These are phyloP conservation scores for Aureobasidium melanogenum DNA, from an alignment of 2,329 filamentous ascomycete genomes.

Conservation along the genomic window DNA sequence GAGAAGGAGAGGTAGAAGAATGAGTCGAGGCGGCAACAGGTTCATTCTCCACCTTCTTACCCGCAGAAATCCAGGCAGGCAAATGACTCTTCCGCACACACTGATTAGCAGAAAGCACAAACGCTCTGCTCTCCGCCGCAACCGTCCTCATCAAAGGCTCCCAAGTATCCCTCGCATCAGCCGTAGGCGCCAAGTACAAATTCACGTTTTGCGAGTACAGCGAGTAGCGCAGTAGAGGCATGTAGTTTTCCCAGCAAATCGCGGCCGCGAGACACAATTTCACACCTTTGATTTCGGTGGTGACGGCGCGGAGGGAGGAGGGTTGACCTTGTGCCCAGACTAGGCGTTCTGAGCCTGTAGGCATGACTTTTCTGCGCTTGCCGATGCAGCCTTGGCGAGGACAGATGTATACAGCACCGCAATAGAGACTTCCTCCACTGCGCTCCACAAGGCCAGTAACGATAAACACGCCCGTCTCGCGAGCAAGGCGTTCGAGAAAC, in stretches of 20 bases:
- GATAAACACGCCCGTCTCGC: constrained; percentile 71
- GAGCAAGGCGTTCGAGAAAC: constrained; percentile 64
- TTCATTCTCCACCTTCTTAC: background rate
- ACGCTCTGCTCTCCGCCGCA: constrained; percentile 71
- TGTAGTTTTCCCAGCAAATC: constrained; percentile 97
- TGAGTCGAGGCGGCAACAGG: background rate
- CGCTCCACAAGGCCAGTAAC: constrained; percentile 73
- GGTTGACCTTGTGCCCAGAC: constrained; percentile 85
- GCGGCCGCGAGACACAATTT: constrained; percentile 74
- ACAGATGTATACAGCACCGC: constrained; percentile 72
- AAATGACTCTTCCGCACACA: constrained; percentile 55
- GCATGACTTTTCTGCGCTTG: constrained; percentile 89
- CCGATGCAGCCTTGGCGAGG: constrained; percentile 64
- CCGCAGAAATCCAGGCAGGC: constrained; percentile 46
- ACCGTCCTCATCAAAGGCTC: constrained; percentile 71
- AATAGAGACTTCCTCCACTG: constrained; percentile 76
- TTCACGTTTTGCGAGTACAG: constrained; percentile 89
- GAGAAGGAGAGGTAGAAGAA: background rate
- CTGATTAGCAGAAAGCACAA: constrained; percentile 81
- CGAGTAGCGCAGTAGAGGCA: constrained; percentile 76
- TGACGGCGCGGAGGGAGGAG: constrained; percentile 68
- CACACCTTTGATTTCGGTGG: constrained; percentile 68
- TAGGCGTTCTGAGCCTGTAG: constrained; percentile 73
- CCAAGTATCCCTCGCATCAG: constrained; percentile 79
- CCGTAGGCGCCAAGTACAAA: constrained; percentile 82